A percentile compares a stretch with the other conserved stretches of the same genome.
These are phyloP conservation scores for Cichorium intybus DNA, from an alignment of 140 eudicot species.

Conservation along the genomic window DNA sequence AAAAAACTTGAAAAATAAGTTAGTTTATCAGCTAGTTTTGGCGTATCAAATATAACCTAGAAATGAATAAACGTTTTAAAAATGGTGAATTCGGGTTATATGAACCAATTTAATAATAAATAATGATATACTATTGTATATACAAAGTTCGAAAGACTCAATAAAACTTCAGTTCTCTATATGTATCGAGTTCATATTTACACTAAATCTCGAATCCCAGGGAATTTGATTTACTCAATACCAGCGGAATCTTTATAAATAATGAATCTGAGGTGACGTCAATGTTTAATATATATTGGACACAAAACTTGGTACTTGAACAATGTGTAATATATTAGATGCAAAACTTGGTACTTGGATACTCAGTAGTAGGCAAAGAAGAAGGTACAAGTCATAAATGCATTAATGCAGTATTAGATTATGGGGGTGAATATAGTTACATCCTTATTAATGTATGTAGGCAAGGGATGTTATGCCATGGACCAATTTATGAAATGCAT, in stretches of 20 bases:
- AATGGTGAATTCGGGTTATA: too few species aligned
- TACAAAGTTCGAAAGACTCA: too few species aligned
- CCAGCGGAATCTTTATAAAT: neutral
- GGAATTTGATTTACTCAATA: too few species aligned
- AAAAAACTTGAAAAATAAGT: too few species aligned
- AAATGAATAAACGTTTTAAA: too few species aligned
- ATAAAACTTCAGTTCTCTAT: neutral
- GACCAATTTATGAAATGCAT: constrained; percentile 27
- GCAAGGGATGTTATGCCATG: constrained; percentile 3
- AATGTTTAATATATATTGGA: neutral
- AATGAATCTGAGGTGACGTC: neutral
- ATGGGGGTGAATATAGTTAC: constrained; percentile 8
- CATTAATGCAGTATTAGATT: constrained; percentile 11
- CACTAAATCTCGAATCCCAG: neutral
- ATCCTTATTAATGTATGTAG: constrained; percentile 15
- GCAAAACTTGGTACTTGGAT: neutral
- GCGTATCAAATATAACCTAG: too few species aligned
- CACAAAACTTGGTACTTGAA: neutral
- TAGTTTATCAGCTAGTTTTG: too few species aligned
- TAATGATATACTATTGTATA: too few species aligned
- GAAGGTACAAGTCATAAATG: constrained; percentile 26
- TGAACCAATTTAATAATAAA: too few species aligned
- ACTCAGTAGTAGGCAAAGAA: constrained; percentile 6
- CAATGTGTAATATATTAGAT: neutral
- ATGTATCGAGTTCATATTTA: neutral